Conservation (phyloP, 2,329 filamentous ascomycete genomes). For the Alternaria gaisen region DNA sequence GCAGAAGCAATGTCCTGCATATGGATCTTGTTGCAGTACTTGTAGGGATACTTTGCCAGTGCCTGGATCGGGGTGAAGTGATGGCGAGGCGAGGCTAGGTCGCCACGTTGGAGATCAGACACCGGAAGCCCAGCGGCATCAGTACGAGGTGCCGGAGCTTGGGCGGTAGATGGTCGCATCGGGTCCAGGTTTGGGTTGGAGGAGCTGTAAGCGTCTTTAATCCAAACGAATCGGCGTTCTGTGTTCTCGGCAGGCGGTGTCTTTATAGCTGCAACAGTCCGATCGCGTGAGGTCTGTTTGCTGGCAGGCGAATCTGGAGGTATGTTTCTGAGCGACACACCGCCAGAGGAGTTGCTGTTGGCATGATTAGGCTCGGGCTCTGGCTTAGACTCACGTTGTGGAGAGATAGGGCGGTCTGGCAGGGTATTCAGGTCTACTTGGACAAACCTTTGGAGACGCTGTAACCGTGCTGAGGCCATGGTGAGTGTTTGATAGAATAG, state of each 20-base stretch:
- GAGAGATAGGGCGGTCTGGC: conserved; percentile 26
- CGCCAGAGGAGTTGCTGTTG: conserved; percentile 31
- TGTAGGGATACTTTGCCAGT: conserved; percentile 66
- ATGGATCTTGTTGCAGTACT: conserved; percentile 62
- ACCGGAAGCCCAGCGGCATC: conserved; percentile 21
- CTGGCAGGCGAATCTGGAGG: neutral
- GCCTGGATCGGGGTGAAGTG: conserved; percentile 56
- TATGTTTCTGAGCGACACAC: conserved; percentile 28
- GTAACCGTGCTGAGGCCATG: conserved; percentile 38
- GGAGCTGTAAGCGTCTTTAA: conserved; percentile 31
- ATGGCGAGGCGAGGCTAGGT: conserved; percentile 43
- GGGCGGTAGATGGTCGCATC: conserved; percentile 15
- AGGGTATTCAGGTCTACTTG: conserved; percentile 37
- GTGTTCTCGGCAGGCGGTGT: conserved; percentile 10
- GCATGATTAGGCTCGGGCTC: neutral
- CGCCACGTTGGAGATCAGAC: conserved; percentile 35
- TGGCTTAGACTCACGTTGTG: conserved; percentile 1
- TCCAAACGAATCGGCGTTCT: conserved; percentile 35
- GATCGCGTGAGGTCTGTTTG: conserved; percentile 18
- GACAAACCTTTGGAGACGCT: conserved; percentile 31
- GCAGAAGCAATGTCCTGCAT: conserved; percentile 60
- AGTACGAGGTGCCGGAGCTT: neutral
- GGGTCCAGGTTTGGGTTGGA: conserved; percentile 34
- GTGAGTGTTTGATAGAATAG: conserved; percentile 6
- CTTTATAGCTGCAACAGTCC: neutral